Evolutionary conservation across 768 basidiomycete species (phyloP).

Genomic region (Lactarius hengduanensis): DNA sequence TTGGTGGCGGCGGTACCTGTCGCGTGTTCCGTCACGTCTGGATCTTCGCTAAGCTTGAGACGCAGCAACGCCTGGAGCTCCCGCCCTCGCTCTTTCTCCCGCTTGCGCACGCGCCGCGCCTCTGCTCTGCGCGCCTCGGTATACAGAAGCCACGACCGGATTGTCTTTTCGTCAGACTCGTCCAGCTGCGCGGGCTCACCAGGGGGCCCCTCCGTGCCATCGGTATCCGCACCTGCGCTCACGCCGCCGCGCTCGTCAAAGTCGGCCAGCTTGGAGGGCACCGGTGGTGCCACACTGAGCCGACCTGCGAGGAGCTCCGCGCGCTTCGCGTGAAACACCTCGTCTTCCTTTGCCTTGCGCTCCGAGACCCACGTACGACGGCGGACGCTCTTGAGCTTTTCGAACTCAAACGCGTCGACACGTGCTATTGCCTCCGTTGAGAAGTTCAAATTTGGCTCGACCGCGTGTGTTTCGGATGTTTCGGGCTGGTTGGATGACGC

Average conservation of each 20-base stretch:
- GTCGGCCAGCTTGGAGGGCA: conserved; percentile 28
- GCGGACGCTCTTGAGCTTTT: conserved; percentile 24
- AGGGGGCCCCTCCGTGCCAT: conserved; percentile 40
- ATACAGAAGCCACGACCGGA: conserved; percentile 36
- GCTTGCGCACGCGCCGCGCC: conserved; percentile 46
- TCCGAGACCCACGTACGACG: conserved; percentile 26
- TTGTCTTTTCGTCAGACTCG: conserved; percentile 26
- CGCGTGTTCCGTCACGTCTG: conserved; percentile 29
- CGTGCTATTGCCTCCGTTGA: conserved; percentile 12
- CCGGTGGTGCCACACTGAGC: conserved; percentile 26
- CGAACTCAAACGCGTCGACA: conserved; percentile 23
- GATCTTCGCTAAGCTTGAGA: conserved; percentile 46
- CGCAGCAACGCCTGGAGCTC: conserved; percentile 57
- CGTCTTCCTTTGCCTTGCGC: conserved; percentile 28
- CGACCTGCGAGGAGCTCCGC: conserved; percentile 24
- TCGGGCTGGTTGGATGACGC: conserved; percentile 22
- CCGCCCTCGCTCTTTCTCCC: conserved; percentile 52
- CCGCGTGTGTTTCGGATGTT: conserved; percentile 15
- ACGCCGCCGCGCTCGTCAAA: conserved; percentile 34
- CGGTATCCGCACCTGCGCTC: conserved; percentile 33
- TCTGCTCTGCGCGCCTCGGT: conserved; percentile 38
- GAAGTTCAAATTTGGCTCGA: conserved; percentile 28
- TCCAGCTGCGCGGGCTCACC: conserved; percentile 35
- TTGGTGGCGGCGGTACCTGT: conserved; percentile 27
- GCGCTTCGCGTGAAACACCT: conserved; percentile 21